Base-by-base conservation (phyloP, 2,329 filamentous ascomycete species). In the Phoma sp. region DNA sequence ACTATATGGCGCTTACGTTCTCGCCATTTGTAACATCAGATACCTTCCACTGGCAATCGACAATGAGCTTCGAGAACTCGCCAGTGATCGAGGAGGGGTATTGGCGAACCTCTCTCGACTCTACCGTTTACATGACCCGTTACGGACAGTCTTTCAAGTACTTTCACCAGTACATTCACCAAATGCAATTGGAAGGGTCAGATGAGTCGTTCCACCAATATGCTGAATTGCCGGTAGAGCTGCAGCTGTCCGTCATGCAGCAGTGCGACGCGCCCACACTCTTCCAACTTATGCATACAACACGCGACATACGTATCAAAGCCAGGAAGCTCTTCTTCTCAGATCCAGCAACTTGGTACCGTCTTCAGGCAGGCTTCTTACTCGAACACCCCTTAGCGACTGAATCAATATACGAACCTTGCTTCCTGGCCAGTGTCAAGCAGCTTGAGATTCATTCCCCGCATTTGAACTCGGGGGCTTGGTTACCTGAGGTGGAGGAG, bases 201-300 rank as follows among this genome's bases (percentile, higher is more conserved):
- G 15, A 25, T 23, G n/a, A 12, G 2, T 32, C 17, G 12, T 47
- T 47, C 36, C 23, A 47, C 17, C 34, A n/a, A 21, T 39, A 39
- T 39, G 18, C 23, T 18, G 21, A 34, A 34, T 17, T 61, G 18
- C 56, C 56, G 7, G 33, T 38, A 9, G 58, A 61, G 46, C 51
- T 63, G 10, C 58, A 63, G 43, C 38, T 38, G 29, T 32, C 47
- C 18, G 29, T 61, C 18, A 9, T 63, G 4, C 15, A 36, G 20
- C 59, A 47, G 6, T 63, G 58, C 36, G 26, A 56, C 33, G 18
- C 21, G 20, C 37, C 60, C 14, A 57, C 53, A 7, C 58, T 63
- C 17, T 63, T 61, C 17, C 53, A 51, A 39, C 51, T 63, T n/a
- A 63, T 63, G 58, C 58, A 46, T 1, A 43, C 53, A 2, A 57